These are phyloP conservation scores for Pezicula neosporulosa DNA, from an alignment of 2,329 filamentous ascomycete genomes.

Conservation along the genomic window DNA sequence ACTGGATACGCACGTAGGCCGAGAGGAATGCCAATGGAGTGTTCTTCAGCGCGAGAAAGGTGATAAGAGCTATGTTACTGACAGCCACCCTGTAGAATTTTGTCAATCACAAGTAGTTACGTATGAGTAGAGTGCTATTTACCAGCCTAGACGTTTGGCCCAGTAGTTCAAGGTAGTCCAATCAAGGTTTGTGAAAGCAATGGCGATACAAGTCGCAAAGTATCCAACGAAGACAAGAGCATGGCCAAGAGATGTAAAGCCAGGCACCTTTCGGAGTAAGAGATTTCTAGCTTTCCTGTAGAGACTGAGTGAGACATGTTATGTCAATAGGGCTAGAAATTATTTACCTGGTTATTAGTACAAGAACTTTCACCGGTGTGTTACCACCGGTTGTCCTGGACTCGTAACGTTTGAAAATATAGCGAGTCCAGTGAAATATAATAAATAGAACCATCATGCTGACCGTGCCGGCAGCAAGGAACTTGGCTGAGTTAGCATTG, in stretches of 20 bases:
- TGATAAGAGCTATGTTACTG: conserved; percentile 46
- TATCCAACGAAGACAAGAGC: conserved; percentile 30
- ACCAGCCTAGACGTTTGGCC: conserved; percentile 22
- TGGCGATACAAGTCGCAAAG: conserved; percentile 30
- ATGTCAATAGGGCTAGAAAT: background rate
- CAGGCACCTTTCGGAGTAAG: background rate
- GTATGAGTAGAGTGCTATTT: conserved; percentile 12
- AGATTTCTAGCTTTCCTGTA: background rate
- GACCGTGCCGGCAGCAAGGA: conserved; percentile 6
- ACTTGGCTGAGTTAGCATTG: conserved; percentile 11
- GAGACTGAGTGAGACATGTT: background rate
- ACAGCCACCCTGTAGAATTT: conserved; percentile 38
- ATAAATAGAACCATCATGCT: conserved; percentile 10
- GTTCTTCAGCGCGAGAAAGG: conserved; percentile 55
- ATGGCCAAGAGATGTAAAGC: conserved; percentile 35
- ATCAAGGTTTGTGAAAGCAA: conserved; percentile 30
- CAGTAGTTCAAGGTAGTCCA: conserved; percentile 11
- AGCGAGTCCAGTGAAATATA: conserved; percentile 7
- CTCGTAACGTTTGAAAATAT: conserved; percentile 2
- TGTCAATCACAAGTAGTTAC: conserved; percentile 14
- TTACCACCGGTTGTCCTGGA: background rate
- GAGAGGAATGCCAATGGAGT: conserved; percentile 52
- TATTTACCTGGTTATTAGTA: background rate
- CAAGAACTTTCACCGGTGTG: background rate
- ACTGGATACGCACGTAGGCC: conserved; percentile 28